Percentiles rank a stretch among this genome's conserved stretches.
These are phyloP conservation scores for Penicillium nordicum DNA, from an alignment of 2,329 filamentous ascomycete species.

Conservation along the genomic window DNA sequence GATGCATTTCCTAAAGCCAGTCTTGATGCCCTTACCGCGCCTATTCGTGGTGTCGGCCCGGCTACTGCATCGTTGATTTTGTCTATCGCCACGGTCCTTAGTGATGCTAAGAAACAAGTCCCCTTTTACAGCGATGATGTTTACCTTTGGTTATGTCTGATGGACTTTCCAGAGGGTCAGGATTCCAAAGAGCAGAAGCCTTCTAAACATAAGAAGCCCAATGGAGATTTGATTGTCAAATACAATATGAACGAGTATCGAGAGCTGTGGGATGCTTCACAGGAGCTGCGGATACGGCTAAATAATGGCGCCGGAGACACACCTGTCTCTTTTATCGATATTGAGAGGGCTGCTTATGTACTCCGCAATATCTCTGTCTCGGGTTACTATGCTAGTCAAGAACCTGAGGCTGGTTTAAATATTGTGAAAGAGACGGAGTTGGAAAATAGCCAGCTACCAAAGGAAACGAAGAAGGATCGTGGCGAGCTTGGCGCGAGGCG, in stretches of 20 bases:
- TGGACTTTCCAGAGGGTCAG: slow-evolving; percentile 16
- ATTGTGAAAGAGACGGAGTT: background rate
- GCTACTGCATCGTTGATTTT: slow-evolving; percentile 45
- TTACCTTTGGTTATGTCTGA: slow-evolving; percentile 39
- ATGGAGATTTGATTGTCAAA: slow-evolving; percentile 36
- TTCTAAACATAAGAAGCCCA: slow-evolving; percentile 17
- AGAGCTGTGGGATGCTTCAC: slow-evolving; percentile 30
- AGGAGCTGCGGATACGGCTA: slow-evolving; percentile 23
- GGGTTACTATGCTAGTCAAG: slow-evolving; percentile 10
- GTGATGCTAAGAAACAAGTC: slow-evolving; percentile 14
- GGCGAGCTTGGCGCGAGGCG: background rate
- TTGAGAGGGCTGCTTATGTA: slow-evolving; percentile 41
- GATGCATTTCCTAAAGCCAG: slow-evolving; percentile 30
- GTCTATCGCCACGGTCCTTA: slow-evolving; percentile 27
- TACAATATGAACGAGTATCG: slow-evolving; percentile 42
- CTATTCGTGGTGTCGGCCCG: slow-evolving; percentile 41
- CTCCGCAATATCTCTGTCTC: slow-evolving; percentile 34
- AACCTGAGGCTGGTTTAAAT: background rate
- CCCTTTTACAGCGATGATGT: slow-evolving; percentile 47
- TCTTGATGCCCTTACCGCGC: slow-evolving; percentile 33
- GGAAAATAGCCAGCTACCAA: background rate
- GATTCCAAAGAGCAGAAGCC: background rate
- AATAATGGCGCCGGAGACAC: slow-evolving; percentile 10
- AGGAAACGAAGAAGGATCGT: background rate
- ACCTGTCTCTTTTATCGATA: slow-evolving; percentile 29